Evolutionary conservation across 371 early-diverging fungal species (phyloP).

Genomic region (Encephalitozoon romaleae): DNA sequence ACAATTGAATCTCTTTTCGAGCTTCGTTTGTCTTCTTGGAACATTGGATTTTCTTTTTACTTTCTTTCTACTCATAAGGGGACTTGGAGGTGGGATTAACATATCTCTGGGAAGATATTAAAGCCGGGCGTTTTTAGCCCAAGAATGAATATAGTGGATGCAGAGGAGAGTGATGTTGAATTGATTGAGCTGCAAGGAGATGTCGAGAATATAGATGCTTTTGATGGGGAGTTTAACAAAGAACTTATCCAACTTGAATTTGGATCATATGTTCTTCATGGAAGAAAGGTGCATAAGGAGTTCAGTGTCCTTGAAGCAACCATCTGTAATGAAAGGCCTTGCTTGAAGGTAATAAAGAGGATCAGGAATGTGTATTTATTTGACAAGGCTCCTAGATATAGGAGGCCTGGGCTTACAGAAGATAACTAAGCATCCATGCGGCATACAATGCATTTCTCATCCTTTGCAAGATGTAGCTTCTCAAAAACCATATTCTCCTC

Average conservation of each 20-base stretch:
- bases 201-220: slow-evolving; percentile 28
- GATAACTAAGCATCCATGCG: not conserved
- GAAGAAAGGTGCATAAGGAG: slow-evolving; percentile 14
- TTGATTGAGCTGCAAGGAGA: slow-evolving; percentile 36
- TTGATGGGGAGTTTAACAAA: slow-evolving; percentile 30
- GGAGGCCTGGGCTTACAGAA: not conserved
- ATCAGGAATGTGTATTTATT: slow-evolving; percentile 11
- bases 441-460: slow-evolving; percentile 42
- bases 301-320: slow-evolving; percentile 12
- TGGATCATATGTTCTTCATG: slow-evolving; percentile 22
- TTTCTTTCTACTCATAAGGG: slow-evolving; percentile 43
- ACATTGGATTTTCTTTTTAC: slow-evolving; percentile 30
- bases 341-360: not conserved
- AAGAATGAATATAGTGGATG: not conserved
- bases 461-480: slow-evolving; percentile 15
- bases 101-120: not conserved
- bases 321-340: not conserved
- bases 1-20: slow-evolving; percentile 54
- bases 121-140: not conserved
- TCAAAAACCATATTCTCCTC: not conserved
- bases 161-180: not conserved
- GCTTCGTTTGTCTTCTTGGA: not conserved
- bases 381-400: slow-evolving; percentile 36
- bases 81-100: not conserved
- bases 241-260: slow-evolving; percentile 11